Evolutionary conservation across 208 protist genomes (phyloP).

Genomic region (Angomonas deanei): DNA sequence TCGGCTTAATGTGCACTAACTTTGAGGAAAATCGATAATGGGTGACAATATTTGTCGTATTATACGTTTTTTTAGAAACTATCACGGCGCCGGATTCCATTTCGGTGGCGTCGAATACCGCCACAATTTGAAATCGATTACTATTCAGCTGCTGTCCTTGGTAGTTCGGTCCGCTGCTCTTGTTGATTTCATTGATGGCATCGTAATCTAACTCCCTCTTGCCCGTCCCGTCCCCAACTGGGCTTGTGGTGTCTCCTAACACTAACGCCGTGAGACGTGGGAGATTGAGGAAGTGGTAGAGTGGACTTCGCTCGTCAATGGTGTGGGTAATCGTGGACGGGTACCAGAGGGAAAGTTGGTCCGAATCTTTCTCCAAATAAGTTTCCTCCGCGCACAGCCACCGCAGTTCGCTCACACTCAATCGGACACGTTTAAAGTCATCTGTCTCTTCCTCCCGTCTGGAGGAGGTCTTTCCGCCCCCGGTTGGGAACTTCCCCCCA

Average conservation of each 20-base stretch:
- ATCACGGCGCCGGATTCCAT: conserved; percentile 70
- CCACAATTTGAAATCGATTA: conserved; percentile 67
- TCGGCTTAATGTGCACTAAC: conserved; percentile 50
- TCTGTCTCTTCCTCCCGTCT: not conserved
- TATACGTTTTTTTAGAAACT: conserved; percentile 70
- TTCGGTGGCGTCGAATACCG: conserved; percentile 74
- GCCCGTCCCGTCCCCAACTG: not conserved
- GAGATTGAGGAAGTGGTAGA: conserved; percentile 56
- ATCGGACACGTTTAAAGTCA: conserved; percentile 38
- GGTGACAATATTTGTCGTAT: conserved; percentile 54
- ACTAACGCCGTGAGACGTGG: conserved; percentile 15
- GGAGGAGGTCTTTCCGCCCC: conserved; percentile 4
- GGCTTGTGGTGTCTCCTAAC: not conserved
- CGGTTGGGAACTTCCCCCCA: not conserved
- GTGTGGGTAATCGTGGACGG: conserved; percentile 62
- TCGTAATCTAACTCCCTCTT: not conserved
- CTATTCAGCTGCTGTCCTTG: not conserved
- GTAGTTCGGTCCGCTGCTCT: not conserved
- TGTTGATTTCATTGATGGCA: not conserved
- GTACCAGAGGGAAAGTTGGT: conserved; percentile 74
- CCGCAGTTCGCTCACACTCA: conserved; percentile 59
- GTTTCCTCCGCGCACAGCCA: conserved; percentile 68
- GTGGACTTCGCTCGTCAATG: conserved; percentile 71
- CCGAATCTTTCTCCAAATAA: conserved; percentile 36
- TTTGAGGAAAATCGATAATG: conserved; percentile 78